Conservation (phyloP, 345 rosid species). For the Syzygium aqueum region DNA sequence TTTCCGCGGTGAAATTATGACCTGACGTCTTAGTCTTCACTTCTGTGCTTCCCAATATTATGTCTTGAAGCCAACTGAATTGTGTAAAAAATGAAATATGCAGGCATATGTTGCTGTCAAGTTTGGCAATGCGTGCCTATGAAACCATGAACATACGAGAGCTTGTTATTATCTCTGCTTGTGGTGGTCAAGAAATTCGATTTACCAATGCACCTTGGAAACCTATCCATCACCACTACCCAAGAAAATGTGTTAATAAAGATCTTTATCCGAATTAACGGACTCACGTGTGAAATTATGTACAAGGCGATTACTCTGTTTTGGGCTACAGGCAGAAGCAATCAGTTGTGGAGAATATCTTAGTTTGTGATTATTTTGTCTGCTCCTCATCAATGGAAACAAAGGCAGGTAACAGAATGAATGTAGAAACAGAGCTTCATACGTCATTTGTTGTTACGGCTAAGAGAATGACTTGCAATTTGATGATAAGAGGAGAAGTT, state of each 20-base stretch:
- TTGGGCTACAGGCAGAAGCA: too few species aligned
- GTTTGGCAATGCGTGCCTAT: background rate
- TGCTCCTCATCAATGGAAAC: too few species aligned
- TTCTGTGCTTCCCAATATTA: background rate
- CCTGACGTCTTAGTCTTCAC: background rate
- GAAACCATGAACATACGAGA: background rate
- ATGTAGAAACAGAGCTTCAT: too few species aligned
- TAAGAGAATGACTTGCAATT: too few species aligned
- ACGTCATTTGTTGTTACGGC: too few species aligned
- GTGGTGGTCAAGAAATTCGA: background rate
- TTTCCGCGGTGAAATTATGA: background rate
- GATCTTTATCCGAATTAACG: too few species aligned
- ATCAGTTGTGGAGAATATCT: too few species aligned
- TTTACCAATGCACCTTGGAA: background rate
- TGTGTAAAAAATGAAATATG: background rate
- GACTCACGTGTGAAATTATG: too few species aligned
- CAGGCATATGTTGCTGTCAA: background rate
- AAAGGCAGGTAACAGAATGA: too few species aligned
- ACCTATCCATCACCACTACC: background rate
- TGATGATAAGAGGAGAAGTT: too few species aligned
- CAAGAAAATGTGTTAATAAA: background rate
- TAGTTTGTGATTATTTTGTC: too few species aligned
- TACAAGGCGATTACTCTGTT: too few species aligned
- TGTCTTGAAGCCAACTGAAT: background rate
- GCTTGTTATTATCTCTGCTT: background rate